These are phyloP conservation scores for Kodamaea fukazawae DNA, from an alignment of 805 yeast species.

Conservation along the genomic window DNA sequence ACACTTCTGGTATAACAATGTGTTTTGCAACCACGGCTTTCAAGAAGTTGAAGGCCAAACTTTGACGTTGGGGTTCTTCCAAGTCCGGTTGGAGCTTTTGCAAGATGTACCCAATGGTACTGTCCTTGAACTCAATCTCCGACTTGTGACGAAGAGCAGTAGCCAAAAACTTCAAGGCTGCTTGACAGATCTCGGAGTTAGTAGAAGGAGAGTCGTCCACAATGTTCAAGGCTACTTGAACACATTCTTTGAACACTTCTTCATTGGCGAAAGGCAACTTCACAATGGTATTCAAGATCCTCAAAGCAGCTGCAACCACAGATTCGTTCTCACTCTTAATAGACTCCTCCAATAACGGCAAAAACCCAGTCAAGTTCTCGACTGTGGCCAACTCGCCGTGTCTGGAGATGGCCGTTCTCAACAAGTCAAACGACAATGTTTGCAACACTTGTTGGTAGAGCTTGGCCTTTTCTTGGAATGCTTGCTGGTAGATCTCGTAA, in stretches of 20 bases:
- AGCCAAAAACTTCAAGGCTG: slow-evolving; percentile 71
- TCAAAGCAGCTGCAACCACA: slow-evolving; percentile 66
- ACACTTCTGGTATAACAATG: slow-evolving; percentile 79
- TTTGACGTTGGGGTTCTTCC: slow-evolving; percentile 85
- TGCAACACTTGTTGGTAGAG: slow-evolving; percentile 62
- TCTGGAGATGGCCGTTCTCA: slow-evolving; percentile 67
- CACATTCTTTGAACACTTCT: slow-evolving; percentile 53
- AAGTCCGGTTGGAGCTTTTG: slow-evolving; percentile 78
- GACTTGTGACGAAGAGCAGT: slow-evolving; percentile 67
- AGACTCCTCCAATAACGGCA: slow-evolving; percentile 66
- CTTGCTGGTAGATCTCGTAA: slow-evolving; percentile 64
- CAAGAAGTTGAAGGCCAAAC: slow-evolving; percentile 80
- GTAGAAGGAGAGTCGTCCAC: slow-evolving; percentile 77
- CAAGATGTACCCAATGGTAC: slow-evolving; percentile 71
- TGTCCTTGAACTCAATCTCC: slow-evolving; percentile 61
- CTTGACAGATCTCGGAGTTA: slow-evolving; percentile 74
- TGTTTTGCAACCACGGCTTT: slow-evolving; percentile 74
- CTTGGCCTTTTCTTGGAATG: slow-evolving; percentile 45
- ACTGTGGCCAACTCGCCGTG: slow-evolving; percentile 59
- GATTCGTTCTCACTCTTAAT: slow-evolving; percentile 70
- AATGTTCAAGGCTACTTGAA: slow-evolving; percentile 58
- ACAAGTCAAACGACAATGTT: slow-evolving; percentile 70
- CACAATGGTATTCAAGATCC: slow-evolving; percentile 57
- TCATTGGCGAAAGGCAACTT: slow-evolving; percentile 62
- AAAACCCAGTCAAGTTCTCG: slow-evolving; percentile 63